Evolutionary conservation across 2,329 filamentous ascomycete species (phyloP), one percentile per base, ranked within the genome.

Genomic region (Xenosphaeropsis pyriputrescens): DNA sequence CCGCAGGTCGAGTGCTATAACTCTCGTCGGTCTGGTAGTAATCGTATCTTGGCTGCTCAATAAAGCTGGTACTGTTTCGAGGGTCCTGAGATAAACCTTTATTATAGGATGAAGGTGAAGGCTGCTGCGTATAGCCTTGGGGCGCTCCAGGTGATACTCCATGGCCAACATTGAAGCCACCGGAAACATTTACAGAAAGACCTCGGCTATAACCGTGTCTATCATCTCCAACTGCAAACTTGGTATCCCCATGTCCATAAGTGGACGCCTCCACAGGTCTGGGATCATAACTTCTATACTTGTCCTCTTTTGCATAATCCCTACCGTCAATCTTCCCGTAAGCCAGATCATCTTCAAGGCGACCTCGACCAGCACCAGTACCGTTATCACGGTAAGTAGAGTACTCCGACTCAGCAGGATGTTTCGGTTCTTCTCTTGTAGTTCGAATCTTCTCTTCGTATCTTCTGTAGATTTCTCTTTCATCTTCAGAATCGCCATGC

Each of bases 11-110:
- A 29, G 31, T 35, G 14, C 15, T 35, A 17, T 36, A 45, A 22
- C 43, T 50, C 37, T 41, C 47, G 32, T 37, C 17, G 38, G 45
- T 22, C 45, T 32, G 35, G 53, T 49, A 11, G 52, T 32, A 32
- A 9, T 26, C 22, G 12, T 47, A 1, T 50, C 43, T 17, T 49
- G 49, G 36, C 40, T 43, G 15, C 45, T 19, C 46, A 47, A 36
- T 55, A 54, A 1, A 56, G 44, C 35, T 54, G 54, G 29, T 56
- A 57, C 38, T 65, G 60, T 34, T 65, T 58, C 50, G 54, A 53
- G 32, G 50, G 44, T 34, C 47, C 45, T 1, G 54, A 47, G 16
- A 57, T 50, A 1, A 51, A 50, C 36, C 57, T 57, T 51, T 38
- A 34, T 8, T 33, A 37, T 39, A 14, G 41, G 41, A 15, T 26